Conservation (phyloP, 1,139 yeast genomes). For the Wickerhamomyces sp. region DNA sequence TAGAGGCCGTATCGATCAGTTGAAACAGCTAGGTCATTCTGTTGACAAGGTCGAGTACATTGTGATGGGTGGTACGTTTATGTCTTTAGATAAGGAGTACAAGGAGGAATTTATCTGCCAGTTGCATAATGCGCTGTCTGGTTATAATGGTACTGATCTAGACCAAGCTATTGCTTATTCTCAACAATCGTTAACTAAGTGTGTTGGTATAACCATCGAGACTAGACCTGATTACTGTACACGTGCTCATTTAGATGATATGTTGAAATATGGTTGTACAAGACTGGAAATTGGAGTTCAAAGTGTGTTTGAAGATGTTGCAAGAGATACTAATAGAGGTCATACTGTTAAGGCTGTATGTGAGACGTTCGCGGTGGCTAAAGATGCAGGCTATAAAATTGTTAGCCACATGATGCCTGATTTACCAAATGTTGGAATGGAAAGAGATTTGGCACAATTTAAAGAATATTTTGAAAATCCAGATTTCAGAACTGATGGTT, state of each 20-base stretch:
- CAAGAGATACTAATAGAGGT: conserved; percentile 97
- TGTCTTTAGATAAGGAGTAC: conserved; percentile 88
- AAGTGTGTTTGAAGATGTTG: conserved; percentile 96
- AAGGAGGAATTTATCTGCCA: conserved; percentile 86
- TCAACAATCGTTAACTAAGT: conserved; percentile 92
- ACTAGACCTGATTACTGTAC: conserved; percentile 99
- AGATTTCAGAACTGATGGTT: conserved; percentile 93
- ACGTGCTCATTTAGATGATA: conserved; percentile 89
- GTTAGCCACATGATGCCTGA: conserved; percentile 99
- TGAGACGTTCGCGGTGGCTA: conserved; percentile 91
- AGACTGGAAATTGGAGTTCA: conserved; percentile 97
- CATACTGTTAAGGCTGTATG: conserved; percentile 96
- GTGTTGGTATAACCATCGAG: conserved; percentile 98
- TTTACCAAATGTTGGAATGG: conserved; percentile 97
- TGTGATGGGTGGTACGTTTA: conserved; percentile 98
- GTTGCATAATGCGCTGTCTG: conserved; percentile 91
- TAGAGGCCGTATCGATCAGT: conserved; percentile 93
- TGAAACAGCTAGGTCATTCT: conserved; percentile 91
- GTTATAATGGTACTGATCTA: conserved; percentile 80
- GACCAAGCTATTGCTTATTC: conserved; percentile 90
- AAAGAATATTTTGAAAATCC: conserved; percentile 96
- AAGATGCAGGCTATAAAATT: conserved; percentile 97
- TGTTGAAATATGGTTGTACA: conserved; percentile 95
- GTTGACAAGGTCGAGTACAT: conserved; percentile 97
- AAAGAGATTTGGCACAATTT: conserved; percentile 93